Conservation (phyloP, 805 yeast species). For the Metschnikowia vanudenii region DNA sequence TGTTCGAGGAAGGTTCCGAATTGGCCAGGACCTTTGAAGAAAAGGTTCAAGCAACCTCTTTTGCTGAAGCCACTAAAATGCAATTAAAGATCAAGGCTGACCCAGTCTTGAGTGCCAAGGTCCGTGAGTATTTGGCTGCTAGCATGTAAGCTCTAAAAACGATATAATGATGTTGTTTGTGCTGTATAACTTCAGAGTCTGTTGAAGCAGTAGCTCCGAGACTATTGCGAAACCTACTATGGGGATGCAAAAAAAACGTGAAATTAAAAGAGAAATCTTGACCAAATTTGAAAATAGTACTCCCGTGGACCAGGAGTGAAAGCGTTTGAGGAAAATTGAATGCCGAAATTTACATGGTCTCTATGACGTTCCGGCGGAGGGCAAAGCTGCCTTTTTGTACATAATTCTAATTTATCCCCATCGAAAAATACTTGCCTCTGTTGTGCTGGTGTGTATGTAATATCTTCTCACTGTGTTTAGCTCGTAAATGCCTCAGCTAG, state of each 20-base stretch:
- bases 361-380: conserved; percentile 3
- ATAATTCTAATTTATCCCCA: conserved; percentile 4
- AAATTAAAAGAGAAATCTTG: neutral
- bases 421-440: neutral
- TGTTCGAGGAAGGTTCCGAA: conserved; percentile 79
- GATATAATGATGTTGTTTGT: neutral
- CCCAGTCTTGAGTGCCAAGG: conserved; percentile 60
- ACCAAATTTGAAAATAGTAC: neutral
- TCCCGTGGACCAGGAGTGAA: neutral
- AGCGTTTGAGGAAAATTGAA: conserved; percentile 2
- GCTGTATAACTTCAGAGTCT: neutral
- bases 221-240: neutral
- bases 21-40: conserved; percentile 84
- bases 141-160: conserved; percentile 6
- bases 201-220: neutral
- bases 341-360: conserved; percentile 3
- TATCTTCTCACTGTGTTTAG: conserved; percentile 1
- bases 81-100: conserved; percentile 77
- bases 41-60: conserved; percentile 84
- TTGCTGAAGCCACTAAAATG: conserved; percentile 89
- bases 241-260: neutral
- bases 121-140: conserved; percentile 43
- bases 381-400: conserved; percentile 4
- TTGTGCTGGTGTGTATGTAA: conserved; percentile 3
- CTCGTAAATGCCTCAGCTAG: neutral